phyloP scores from a whole-genome alignment of 345 rosid species.

The Populus deltoides region DNA sequence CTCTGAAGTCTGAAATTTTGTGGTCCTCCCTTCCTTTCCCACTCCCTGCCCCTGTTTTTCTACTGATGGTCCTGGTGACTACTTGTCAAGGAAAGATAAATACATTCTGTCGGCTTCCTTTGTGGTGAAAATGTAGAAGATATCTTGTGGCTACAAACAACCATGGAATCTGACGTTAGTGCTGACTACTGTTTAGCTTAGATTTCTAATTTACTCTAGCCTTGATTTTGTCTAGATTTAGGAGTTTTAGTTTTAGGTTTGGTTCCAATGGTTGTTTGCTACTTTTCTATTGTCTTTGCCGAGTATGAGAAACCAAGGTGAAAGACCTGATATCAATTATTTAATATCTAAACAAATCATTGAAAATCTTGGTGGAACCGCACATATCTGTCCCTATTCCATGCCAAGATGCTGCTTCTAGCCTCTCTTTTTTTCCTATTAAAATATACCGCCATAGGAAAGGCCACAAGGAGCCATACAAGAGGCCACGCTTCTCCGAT shows the following conservation, averaged over 20 bases:
- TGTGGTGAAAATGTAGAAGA: too few species aligned
- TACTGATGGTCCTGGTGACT: background rate
- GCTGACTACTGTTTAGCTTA: background rate
- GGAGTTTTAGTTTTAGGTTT: background rate
- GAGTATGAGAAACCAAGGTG: background rate
- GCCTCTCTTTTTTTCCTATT: background rate
- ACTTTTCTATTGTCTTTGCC: background rate
- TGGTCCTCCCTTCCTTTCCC: too few species aligned
- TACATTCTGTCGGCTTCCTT: background rate
- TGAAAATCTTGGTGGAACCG: background rate
- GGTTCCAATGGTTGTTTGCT: background rate
- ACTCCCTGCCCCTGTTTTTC: too few species aligned
- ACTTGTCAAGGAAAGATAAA: background rate
- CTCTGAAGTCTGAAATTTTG: too few species aligned
- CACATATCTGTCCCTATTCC: background rate
- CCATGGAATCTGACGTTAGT: background rate
- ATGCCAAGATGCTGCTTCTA: background rate
- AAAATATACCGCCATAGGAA: background rate
- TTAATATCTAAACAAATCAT: too few species aligned
- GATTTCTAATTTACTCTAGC: background rate
- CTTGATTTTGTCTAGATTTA: background rate
- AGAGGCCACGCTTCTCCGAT: slow-evolving; percentile 51
- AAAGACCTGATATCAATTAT: background rate
- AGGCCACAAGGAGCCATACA: background rate
- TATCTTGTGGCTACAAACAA: background rate